Evolutionary conservation across 108 stramenopile species (phyloP).

Genomic region (Cyclostephanos invisitatus): DNA sequence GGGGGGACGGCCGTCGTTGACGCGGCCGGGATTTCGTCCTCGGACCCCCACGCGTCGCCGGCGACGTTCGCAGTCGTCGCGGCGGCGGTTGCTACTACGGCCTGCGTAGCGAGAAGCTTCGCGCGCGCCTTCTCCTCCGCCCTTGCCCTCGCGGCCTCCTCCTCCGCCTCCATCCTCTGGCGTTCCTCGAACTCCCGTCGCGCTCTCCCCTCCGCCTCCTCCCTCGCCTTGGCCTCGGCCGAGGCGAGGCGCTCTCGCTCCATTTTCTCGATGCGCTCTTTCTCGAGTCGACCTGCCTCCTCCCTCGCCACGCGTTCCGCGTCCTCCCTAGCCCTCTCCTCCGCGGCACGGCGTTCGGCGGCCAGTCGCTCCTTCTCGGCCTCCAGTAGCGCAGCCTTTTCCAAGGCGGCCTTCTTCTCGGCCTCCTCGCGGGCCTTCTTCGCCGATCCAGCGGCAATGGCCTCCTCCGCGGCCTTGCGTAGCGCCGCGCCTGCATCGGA

Average conservation of each 20-base stretch:
- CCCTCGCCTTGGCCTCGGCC: conserved; percentile 29
- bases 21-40: background rate
- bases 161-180: conserved; percentile 30
- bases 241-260: conserved; percentile 19
- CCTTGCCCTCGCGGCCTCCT: conserved; percentile 19
- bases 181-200: conserved; percentile 41
- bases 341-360: conserved; percentile 26
- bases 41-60: background rate
- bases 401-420: conserved; percentile 16
- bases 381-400: conserved; percentile 16
- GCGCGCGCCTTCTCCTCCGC: conserved; percentile 39
- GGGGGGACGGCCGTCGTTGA: background rate
- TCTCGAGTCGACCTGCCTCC: conserved; percentile 20
- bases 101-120: conserved; percentile 4
- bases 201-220: conserved; percentile 38
- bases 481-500: conserved; percentile 68
- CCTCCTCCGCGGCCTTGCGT: conserved; percentile 63
- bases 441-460: conserved; percentile 54
- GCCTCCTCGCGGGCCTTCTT: conserved; percentile 44
- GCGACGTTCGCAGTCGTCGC: background rate
- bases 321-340: conserved; percentile 26
- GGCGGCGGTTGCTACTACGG: conserved; percentile 1
- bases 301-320: conserved; percentile 19
- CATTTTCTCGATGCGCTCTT: conserved; percentile 34
- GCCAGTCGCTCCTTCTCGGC: conserved; percentile 24